Evolutionary conservation across 1,284 basidiomycete species (phyloP), one percentile per base, ranked within the genome.

Genomic region (Cutaneotrichosporon sp.): DNA sequence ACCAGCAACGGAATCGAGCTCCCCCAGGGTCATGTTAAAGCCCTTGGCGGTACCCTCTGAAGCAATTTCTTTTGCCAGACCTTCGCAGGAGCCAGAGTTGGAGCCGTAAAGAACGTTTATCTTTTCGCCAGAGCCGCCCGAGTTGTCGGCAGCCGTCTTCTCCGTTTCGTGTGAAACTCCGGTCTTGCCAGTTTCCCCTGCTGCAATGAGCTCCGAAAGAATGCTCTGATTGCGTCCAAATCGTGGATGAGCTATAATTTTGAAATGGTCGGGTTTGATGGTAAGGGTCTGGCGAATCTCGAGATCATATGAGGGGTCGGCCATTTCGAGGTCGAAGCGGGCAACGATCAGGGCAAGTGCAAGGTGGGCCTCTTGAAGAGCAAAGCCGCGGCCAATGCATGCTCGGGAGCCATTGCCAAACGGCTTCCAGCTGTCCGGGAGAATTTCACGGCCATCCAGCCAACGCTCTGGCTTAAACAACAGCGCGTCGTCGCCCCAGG

Each of bases 51-150:
- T 56, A 8, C 78, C 79, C 47, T 75, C 76, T 45, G 70, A 74
- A 1, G 75, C 77, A 18, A 81, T 67, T 30, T 79, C 67, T 63
- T 79, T 77, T 3, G 80, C 79, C 55, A 81, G 80, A 18, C 77
- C 74, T 64, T 81, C 78, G 26, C 77, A 80, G 1, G 79, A 79
- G 12, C 80, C 80, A 8, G 79, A 77, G 64, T 81, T 81, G 43
- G 51, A 79, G 43, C 59, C 51, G 43, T 55, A 59, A 21, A 48
- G 44, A 8, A 55, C 46, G 37, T 59, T 53, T 34, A 59, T 49
- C 46, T 54, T 55, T 21, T 45, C 23, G 35, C 18, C 49, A 13
- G 36, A 12, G 1, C 35, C 34, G 8, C 9, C 3, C 47, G 33
- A 45, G 7, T 17, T 21, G 26, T 30, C 43, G 4, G 33, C 43